Conservation (phyloP, 2,329 filamentous ascomycete genomes). For the Beauveria medogensis region DNA sequence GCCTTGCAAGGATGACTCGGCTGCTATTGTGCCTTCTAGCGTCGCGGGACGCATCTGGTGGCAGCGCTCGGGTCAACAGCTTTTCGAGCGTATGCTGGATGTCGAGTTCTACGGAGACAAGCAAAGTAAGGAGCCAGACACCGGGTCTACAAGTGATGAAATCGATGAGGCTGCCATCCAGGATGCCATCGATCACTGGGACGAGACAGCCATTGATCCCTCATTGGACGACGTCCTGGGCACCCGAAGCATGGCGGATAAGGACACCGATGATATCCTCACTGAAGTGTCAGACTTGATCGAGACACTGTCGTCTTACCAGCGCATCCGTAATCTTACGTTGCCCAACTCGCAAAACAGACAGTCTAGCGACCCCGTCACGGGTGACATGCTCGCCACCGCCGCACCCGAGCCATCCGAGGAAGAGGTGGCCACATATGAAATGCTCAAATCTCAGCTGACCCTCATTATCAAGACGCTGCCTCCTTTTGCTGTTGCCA, state of each 20-base stretch:
- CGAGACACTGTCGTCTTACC: constrained; percentile 68
- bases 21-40: constrained; percentile 59
- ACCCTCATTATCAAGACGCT: constrained; percentile 64
- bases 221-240: constrained; percentile 46
- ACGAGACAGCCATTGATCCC: constrained; percentile 50
- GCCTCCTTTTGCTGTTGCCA: constrained; percentile 78
- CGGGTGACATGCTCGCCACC: constrained; percentile 59
- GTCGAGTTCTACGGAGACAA: constrained; percentile 35
- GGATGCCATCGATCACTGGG: constrained; percentile 50
- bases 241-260: constrained; percentile 49
- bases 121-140: constrained; percentile 27
- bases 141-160: constrained; percentile 25
- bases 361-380: constrained; percentile 52
- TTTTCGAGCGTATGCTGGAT: constrained; percentile 57
- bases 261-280: constrained; percentile 61
- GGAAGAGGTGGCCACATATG: constrained; percentile 55
- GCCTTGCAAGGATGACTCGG: constrained; percentile 64
- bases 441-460: constrained; percentile 67
- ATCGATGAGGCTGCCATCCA: constrained; percentile 46
- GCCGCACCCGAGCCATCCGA: constrained; percentile 60
- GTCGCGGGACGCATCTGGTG: constrained; percentile 67
- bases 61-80: constrained; percentile 60
- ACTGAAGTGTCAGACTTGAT: constrained; percentile 68
- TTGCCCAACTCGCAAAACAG: constrained; percentile 56
- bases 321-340: constrained; percentile 68